Conservation (phyloP, 1,139 yeast species). For the Torulaspora pretoriensis region DNA sequence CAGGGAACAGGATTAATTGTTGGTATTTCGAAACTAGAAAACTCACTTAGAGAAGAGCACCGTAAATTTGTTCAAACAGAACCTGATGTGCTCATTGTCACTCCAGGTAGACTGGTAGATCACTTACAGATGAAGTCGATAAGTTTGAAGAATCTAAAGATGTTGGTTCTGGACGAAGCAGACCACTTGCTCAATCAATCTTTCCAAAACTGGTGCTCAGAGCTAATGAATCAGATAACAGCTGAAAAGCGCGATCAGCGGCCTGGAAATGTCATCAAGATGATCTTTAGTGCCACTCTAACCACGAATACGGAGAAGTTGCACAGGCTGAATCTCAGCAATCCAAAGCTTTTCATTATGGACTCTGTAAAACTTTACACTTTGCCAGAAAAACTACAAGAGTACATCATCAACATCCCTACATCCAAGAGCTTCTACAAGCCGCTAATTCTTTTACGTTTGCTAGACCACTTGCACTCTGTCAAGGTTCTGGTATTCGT, state of each 20-base stretch:
- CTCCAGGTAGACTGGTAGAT: conserved; percentile 95
- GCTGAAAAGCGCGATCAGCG: conserved; percentile 31
- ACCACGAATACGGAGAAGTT: conserved; percentile 90
- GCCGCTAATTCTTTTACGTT: conserved; percentile 64
- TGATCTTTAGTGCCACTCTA: conserved; percentile 88
- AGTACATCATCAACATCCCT: conserved; percentile 48
- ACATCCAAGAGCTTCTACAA: conserved; percentile 59
- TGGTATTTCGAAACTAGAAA: conserved; percentile 53
- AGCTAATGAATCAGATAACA: conserved; percentile 47
- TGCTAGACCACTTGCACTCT: conserved; percentile 37
- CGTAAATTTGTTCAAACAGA: conserved; percentile 42
- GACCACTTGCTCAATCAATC: conserved; percentile 86
- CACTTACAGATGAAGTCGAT: conserved; percentile 51
- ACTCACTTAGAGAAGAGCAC: conserved; percentile 66
- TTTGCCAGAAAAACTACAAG: conserved; percentile 54
- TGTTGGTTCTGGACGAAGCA: conserved; percentile 88
- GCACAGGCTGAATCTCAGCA: conserved; percentile 59
- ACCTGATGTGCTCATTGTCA: conserved; percentile 78
- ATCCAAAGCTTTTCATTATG: conserved; percentile 69
- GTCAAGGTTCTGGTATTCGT: conserved; percentile 58
- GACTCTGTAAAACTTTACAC: conserved; percentile 52
- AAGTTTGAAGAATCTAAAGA: conserved; percentile 50
- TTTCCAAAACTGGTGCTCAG: conserved; percentile 88
- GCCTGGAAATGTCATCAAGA: conserved; percentile 46
- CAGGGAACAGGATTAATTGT: conserved; percentile 66